Base-by-base conservation (phyloP, 2,329 filamentous ascomycete species). In the Epichloe sylvatica region DNA sequence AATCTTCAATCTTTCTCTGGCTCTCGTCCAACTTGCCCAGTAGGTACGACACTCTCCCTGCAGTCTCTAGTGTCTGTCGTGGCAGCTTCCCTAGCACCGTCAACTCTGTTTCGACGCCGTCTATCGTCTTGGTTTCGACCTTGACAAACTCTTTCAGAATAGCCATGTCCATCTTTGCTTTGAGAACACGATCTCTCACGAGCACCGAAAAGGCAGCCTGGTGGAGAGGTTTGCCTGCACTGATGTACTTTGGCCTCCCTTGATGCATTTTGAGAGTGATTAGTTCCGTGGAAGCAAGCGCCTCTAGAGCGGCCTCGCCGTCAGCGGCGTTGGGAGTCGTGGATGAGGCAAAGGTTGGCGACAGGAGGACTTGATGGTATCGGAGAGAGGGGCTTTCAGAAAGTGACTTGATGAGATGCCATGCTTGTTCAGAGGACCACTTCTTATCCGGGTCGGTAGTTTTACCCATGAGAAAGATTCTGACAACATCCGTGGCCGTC, bases 351-450 rank as follows among this genome's bases (percentile, higher is more conserved):
- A 94, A 94, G 0, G 86, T 76, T 49, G 85, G 80, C 4, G 82
- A 79, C 2, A 95, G 76, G 0, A 96, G 70, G 2, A 95, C 73
- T 60, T 94, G 85, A 65, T 94, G 91, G 72, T 95, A 97, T 2
- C 85, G 78, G 0, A 97, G 72, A 4, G 67, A 73, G 5, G 78
- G 11, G 6, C 78, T 70, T n/a, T 76, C 65, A 0, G 86, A 83
- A 13, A 98, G 79, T 33, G 78, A 73, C 61, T 86, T 90, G 65
- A 97, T 83, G 2, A 98, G 70, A 52, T 84, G 77, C 92, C 92
- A 97, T 0, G 88, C 91, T 69, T 97, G 92, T 60, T 92, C 83
- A 4, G 80, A 73, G 0, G 82, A 86, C 86, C 88, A 97, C 49
- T 77, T 77, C 33, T 77, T 76, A 39, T 73, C 69, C 4, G 66